Evolutionary conservation across 768 basidiomycete genomes (phyloP).

Genomic region (Lactarius tabidus): DNA sequence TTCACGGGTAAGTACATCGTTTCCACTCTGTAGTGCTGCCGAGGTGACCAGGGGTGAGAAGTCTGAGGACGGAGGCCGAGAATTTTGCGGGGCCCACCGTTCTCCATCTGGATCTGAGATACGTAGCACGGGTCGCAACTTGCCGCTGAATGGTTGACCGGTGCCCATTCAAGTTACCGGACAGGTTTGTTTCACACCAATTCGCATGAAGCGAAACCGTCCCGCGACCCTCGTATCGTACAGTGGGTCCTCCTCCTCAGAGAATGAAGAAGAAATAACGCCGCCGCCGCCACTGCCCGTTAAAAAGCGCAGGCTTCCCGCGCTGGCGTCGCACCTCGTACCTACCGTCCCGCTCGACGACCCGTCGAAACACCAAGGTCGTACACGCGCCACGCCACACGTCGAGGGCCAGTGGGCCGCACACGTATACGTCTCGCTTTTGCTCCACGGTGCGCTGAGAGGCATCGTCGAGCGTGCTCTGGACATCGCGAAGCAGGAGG

Average conservation of each 20-base stretch:
- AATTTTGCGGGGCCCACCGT: no score
- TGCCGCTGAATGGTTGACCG: neutral
- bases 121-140: neutral
- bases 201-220: constrained; percentile 20
- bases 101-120: no score
- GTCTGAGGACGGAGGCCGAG: no score
- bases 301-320: constrained; percentile 55
- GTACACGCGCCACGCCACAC: constrained; percentile 68
- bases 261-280: neutral
- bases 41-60: no score
- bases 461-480: constrained; percentile 45
- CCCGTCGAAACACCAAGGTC: constrained; percentile 81
- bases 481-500: constrained; percentile 39
- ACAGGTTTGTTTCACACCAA: neutral
- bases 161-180: neutral
- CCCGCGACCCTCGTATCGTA: constrained; percentile 17
- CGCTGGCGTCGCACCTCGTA: constrained; percentile 48
- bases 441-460: constrained; percentile 42
- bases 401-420: constrained; percentile 84
- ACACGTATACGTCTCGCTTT: constrained; percentile 70
- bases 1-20: no score
- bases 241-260: constrained; percentile 13
- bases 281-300: constrained; percentile 10
- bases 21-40: no score
- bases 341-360: constrained; percentile 57